Evolutionary conservation across 257 asterid genomes (phyloP), one percentile per base, ranked within the genome.

Genomic region (Echium plantagineum): DNA sequence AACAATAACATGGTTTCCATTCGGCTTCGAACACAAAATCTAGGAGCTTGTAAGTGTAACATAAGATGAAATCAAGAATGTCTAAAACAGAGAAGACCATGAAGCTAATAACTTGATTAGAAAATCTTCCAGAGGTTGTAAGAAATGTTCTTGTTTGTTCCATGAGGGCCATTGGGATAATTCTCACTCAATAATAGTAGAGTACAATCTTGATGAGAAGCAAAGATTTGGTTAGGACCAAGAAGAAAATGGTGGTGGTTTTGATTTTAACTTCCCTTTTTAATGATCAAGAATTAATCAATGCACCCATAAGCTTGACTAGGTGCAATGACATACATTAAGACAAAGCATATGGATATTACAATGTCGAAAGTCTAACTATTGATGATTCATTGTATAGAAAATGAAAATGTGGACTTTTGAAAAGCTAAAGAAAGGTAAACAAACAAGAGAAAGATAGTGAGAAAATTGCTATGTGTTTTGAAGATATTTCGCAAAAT

Each of bases 1-100:
- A 77, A 46, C 99, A 93, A 46, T 93, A 89, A 52, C 99, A 93
- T 0, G 99, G 83, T 62, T 80, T 89, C 89, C 99, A 78, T 17
- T 89, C 97, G 0, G 96, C 84, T 55, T 93, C 99, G 7, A 89
- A 57, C 46, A 75, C 47, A 57, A 78, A 81, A 74, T 93, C 99
- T 0, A 74, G 68, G 0, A 77, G 64, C 48, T 70, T 81, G 84
- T 74, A 93, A 0, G 71, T 64, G 63, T 93, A 80, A 54, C 97
- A 93, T 0, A 93, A 69, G 1, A 81, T 2, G 58, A 84, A 69
- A 69, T 93, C 99, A 19, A 84, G 61, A 15, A 86, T 2, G 81
- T 93, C 99, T 0, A 93, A 71, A 0, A 78, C 4, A 0, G 68
- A 60, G 70, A 93, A 93, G 0, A 84, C 71, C 0, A 86, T 9